Conservation (phyloP, 257 asterid species). For the Buddleja alternifolia region DNA sequence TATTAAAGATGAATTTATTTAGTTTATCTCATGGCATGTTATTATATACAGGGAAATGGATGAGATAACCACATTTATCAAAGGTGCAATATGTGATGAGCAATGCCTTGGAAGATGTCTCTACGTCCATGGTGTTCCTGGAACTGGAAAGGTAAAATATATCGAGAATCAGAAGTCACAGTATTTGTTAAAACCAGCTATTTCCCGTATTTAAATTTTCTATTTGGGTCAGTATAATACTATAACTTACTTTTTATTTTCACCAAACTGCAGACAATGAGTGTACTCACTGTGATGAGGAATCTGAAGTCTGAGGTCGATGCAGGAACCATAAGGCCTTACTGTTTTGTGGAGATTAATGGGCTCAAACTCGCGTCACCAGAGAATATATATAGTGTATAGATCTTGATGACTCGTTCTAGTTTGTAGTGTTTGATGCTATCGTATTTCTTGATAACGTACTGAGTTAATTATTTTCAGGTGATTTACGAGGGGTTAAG, state of each 20-base stretch:
- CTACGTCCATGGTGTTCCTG: conserved; percentile 98
- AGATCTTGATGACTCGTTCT: conserved; percentile 29
- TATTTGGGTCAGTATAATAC: too few species aligned
- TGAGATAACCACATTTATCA: conserved; percentile 79
- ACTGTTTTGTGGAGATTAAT: conserved; percentile 89
- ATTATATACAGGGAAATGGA: conserved; percentile 74
- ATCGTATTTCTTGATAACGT: conserved; percentile 12
- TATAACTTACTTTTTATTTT: conserved; percentile 34
- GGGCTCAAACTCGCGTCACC: conserved; percentile 97
- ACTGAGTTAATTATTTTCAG: conserved; percentile 50
- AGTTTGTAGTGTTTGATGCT: conserved; percentile 14
- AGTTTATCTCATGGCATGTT: conserved; percentile 29
- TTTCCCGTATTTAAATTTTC: too few species aligned
- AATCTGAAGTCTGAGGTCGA: conserved; percentile 82
- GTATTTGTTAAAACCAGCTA: too few species aligned
- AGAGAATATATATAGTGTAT: conserved; percentile 82
- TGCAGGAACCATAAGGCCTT: conserved; percentile 75
- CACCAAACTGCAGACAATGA: conserved; percentile 81
- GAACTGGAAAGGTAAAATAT: conserved; percentile 90
- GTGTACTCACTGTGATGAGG: conserved; percentile 85
- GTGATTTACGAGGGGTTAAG: conserved; percentile 87
- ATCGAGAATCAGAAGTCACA: neutral
- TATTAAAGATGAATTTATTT: neutral
- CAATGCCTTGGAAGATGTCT: conserved; percentile 96
- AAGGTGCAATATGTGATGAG: conserved; percentile 88